These are phyloP conservation scores for Corylus heterophylla DNA, from an alignment of 306 rosid genomes.

Conservation along the genomic window DNA sequence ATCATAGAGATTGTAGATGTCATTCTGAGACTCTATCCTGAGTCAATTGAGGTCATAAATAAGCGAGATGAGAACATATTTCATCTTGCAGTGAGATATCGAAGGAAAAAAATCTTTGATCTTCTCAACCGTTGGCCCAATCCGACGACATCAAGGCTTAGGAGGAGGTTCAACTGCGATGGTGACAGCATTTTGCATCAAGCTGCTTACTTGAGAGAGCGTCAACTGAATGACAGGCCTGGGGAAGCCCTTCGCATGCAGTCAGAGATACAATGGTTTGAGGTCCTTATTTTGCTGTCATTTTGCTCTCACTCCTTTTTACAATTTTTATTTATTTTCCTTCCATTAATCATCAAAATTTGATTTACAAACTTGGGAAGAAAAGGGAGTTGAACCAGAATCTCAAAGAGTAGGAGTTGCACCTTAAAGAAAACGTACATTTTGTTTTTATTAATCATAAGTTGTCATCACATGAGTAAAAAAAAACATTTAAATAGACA, in stretches of 20 bases:
- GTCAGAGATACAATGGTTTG: conserved; percentile 2
- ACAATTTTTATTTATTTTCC: neutral
- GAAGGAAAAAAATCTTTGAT: neutral
- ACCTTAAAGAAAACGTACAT: too few species aligned
- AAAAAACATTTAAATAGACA: too few species aligned
- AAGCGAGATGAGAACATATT: neutral
- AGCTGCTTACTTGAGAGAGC: neutral
- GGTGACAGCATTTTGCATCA: conserved; percentile 5
- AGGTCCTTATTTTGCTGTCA: neutral
- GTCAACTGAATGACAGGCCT: neutral
- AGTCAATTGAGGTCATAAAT: neutral
- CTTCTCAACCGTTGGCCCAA: neutral
- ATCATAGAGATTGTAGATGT: neutral
- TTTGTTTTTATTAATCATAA: too few species aligned
- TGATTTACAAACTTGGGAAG: neutral
- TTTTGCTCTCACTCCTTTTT: neutral
- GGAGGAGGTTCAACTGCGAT: neutral
- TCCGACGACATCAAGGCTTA: neutral
- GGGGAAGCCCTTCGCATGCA: conserved; percentile 1
- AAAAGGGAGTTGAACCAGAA: neutral
- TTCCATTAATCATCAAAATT: neutral
- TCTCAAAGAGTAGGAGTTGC: too few species aligned
- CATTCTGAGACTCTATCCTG: neutral
- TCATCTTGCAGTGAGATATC: neutral
- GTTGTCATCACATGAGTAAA: too few species aligned